Percentiles rank a stretch among this genome's conserved stretches.
Conservation (phyloP, 768 basidiomycete species). For the Trametes villosa region DNA sequence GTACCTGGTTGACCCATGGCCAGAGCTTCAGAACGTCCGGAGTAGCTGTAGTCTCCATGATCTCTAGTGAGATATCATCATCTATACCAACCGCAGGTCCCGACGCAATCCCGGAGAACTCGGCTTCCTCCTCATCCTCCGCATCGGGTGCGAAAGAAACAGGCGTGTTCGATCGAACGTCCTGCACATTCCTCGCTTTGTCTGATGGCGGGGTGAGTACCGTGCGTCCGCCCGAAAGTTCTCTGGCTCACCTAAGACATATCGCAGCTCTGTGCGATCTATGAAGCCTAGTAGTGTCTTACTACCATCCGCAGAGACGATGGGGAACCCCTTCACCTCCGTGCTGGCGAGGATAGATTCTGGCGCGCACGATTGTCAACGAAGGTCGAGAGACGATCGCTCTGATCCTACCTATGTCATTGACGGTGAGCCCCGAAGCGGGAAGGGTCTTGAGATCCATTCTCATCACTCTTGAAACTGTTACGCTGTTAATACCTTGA, state of each 20-base stretch:
- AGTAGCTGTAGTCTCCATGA: slow-evolving; percentile 62
- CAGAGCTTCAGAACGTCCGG: slow-evolving; percentile 69
- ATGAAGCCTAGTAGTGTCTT: slow-evolving; percentile 84
- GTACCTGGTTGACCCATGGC: slow-evolving; percentile 95
- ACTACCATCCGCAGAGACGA: slow-evolving; percentile 67
- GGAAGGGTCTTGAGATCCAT: slow-evolving; percentile 74
- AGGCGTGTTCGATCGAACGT: slow-evolving; percentile 62
- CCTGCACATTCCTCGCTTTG: slow-evolving; percentile 65
- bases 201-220: slow-evolving; percentile 49
- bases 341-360: slow-evolving; percentile 75
- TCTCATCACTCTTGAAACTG: slow-evolving; percentile 92
- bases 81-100: slow-evolving; percentile 62
- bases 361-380: slow-evolving; percentile 31
- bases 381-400: not conserved
- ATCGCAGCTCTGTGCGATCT: slow-evolving; percentile 80
- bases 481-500: not conserved
- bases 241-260: slow-evolving; percentile 71
- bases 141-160: slow-evolving; percentile 70
- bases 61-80: slow-evolving; percentile 68
- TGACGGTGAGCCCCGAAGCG: slow-evolving; percentile 75
- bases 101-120: slow-evolving; percentile 44
- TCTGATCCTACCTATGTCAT: slow-evolving; percentile 72
- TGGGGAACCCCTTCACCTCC: slow-evolving; percentile 89
- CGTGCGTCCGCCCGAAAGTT: not conserved
- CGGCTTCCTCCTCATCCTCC: slow-evolving; percentile 55